Percentiles rank a stretch among this genome's conserved stretches.
phyloP scores from a whole-genome alignment of 2,329 filamentous ascomycete species.

The Bipolaris zeicola region DNA sequence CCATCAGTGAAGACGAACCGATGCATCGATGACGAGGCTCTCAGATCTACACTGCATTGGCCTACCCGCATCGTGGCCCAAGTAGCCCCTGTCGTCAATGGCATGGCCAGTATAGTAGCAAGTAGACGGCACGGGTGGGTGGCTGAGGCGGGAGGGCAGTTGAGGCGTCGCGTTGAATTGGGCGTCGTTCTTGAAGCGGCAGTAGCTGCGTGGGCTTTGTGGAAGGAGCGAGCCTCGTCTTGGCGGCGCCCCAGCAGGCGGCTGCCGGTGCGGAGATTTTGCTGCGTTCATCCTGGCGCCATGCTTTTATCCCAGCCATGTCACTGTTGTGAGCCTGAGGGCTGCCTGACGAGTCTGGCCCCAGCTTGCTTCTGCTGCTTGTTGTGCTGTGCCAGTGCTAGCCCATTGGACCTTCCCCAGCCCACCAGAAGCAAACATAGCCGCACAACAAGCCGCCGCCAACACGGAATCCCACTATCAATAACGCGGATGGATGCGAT shows the following conservation, averaged over 20 bases:
- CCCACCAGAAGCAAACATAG: slow-evolving; percentile 3
- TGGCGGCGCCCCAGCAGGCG: slow-evolving; percentile 9
- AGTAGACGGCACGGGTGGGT: too few relatives aligned
- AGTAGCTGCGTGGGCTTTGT: neutral
- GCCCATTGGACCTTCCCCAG: neutral
- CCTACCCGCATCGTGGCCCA: slow-evolving; percentile 4
- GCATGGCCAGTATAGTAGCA: too few relatives aligned
- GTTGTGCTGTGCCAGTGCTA: neutral
- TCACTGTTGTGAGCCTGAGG: slow-evolving; percentile 6
- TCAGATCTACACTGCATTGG: slow-evolving; percentile 11
- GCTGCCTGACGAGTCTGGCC: slow-evolving; percentile 1
- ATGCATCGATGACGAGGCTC: slow-evolving; percentile 7
- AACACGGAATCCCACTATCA: slow-evolving; percentile 10
- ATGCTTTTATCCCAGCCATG: neutral
- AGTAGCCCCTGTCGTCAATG: neutral
- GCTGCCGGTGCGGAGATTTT: slow-evolving; percentile 4
- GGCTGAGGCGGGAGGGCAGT: slow-evolving; percentile 3
- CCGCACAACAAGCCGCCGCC: slow-evolving; percentile 1
- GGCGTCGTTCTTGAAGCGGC: neutral
- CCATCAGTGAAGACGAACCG: neutral
- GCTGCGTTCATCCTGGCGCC: slow-evolving; percentile 5
- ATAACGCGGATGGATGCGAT: slow-evolving; percentile 2
- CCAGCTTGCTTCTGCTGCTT: slow-evolving; percentile 1
- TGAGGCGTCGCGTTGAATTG: neutral
- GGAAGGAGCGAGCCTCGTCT: slow-evolving; percentile 17